Evolutionary conservation across 1,284 basidiomycete genomes (phyloP), one percentile per base, ranked within the genome.

Genomic region (Prillingera fragicola): DNA sequence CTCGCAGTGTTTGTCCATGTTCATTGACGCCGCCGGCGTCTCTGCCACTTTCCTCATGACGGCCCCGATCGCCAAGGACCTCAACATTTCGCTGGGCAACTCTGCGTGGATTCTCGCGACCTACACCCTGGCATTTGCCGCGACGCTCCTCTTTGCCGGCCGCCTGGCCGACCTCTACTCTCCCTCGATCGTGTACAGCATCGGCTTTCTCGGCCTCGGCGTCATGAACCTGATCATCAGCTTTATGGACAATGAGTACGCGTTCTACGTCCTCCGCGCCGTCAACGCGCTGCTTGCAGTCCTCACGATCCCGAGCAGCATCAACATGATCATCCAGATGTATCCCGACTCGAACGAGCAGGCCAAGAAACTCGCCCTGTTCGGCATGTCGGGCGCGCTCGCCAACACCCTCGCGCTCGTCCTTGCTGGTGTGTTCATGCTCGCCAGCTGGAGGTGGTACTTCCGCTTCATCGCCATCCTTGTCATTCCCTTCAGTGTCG

Each of bases 251-350:
- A 41, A 65, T 37, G 51, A 61, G 47, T 62, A 60, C 46, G 60
- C 65, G 18, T 65, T 67, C 54, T 64, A 57, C 46, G 50, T 67
- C 41, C 56, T 67, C 4, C 60, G 65, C 37, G 60, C 65, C 6
- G 32, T 67, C 36, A 59, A 57, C 0, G 65, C 56, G 5, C 33
- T 67, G 2, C 41, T 64, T 22, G 65, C 61, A 7, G 59, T 61
- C 7, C 43, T 58, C 43, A 68, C 65, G 14, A 65, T 67, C 34
- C 63, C 63, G 6, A 55, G 52, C 23, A 53, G 62, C 1, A 60
- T 67, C 55, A 63, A 62, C 49, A 62, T 65, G 57, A 60, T 63
- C 45, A 47, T 64, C 41, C 63, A 66, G 44, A 60, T 66, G 59
- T 66, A 58, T 36, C 57, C 63, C 2, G 57, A 65, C 13, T 57